Conservation (phyloP, 2,329 filamentous ascomycete species). For the Ilyonectria sp. region DNA sequence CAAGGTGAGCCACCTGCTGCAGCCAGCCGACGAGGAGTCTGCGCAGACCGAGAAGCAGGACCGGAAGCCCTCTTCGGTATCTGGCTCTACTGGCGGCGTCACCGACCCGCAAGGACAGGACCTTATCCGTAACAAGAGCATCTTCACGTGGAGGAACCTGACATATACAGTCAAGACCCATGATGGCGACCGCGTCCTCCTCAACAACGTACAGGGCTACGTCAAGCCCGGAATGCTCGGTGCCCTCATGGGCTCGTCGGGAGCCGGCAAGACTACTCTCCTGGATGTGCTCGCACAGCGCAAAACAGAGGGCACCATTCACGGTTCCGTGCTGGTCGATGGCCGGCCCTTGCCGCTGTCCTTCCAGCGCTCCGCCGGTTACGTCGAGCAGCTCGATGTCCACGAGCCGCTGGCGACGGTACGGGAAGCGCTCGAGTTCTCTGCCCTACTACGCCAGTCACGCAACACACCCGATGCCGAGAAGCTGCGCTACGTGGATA, state of each 20-base stretch:
- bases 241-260: slow-evolving; percentile 85
- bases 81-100: slow-evolving; percentile 13
- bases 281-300: slow-evolving; percentile 83
- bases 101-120: slow-evolving; percentile 28
- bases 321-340: slow-evolving; percentile 83
- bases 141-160: slow-evolving; percentile 81
- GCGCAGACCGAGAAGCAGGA: neutral
- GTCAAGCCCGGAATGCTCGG: slow-evolving; percentile 86
- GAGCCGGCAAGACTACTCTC: slow-evolving; percentile 87
- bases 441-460: slow-evolving; percentile 73
- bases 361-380: slow-evolving; percentile 85
- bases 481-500: slow-evolving; percentile 77
- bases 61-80: slow-evolving; percentile 7
- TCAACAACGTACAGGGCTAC: slow-evolving; percentile 76
- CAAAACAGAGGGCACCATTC: slow-evolving; percentile 80
- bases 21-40: neutral
- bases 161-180: slow-evolving; percentile 77
- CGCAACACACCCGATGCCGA: slow-evolving; percentile 69
- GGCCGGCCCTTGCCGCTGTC: slow-evolving; percentile 77
- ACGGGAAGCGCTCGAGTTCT: slow-evolving; percentile 75
- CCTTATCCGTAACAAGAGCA: slow-evolving; percentile 49
- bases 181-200: slow-evolving; percentile 51
- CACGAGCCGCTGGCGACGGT: slow-evolving; percentile 76
- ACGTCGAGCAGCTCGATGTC: slow-evolving; percentile 73
- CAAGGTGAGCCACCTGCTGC: too few relatives aligned